Evolutionary conservation across 495 filamentous ascomycete genomes (phyloP).

Genomic region (Chaetomium cochliodes): DNA sequence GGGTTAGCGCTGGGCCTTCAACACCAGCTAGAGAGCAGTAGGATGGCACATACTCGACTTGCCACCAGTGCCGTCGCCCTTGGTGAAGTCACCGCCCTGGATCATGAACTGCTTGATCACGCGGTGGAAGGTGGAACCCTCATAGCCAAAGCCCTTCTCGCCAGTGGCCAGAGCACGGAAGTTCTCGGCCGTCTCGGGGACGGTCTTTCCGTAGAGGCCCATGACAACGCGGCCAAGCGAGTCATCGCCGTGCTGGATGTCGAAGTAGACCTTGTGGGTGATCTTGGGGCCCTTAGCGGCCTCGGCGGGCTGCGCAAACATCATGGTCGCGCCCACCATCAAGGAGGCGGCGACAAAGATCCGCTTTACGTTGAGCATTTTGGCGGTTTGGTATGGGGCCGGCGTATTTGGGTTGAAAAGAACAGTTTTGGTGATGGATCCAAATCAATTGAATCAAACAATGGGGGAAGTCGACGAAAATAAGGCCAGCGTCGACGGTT

Average conservation of each 20-base stretch:
- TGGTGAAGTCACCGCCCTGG: constrained; percentile 99
- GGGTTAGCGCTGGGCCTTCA: constrained; percentile 8
- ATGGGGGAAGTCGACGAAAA: constrained; percentile 7
- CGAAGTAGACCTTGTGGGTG: constrained; percentile 96
- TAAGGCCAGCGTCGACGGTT: constrained; percentile 10
- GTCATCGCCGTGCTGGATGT: constrained; percentile 88
- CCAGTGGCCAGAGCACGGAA: constrained; percentile 96
- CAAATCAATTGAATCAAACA: constrained; percentile 25
- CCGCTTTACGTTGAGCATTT: constrained; percentile 58
- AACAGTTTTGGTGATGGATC: constrained; percentile 7
- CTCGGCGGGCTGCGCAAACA: constrained; percentile 65
- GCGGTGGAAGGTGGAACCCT: constrained; percentile 95
- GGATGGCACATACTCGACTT: constrained; percentile 67
- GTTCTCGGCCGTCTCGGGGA: constrained; percentile 97
- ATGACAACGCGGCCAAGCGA: constrained; percentile 82
- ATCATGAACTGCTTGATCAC: constrained; percentile 99
- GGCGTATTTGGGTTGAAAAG: neutral
- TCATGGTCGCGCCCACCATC: constrained; percentile 67
- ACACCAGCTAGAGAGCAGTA: neutral
- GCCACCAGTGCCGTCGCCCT: constrained; percentile 90
- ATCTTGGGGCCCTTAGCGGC: constrained; percentile 93
- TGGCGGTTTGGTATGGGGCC: constrained; percentile 19
- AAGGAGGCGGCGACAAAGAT: constrained; percentile 67
- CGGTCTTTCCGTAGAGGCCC: constrained; percentile 96
- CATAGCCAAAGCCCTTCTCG: constrained; percentile 95